Conservation (phyloP, 75 land plant species). For the Picea sitchensis region DNA sequence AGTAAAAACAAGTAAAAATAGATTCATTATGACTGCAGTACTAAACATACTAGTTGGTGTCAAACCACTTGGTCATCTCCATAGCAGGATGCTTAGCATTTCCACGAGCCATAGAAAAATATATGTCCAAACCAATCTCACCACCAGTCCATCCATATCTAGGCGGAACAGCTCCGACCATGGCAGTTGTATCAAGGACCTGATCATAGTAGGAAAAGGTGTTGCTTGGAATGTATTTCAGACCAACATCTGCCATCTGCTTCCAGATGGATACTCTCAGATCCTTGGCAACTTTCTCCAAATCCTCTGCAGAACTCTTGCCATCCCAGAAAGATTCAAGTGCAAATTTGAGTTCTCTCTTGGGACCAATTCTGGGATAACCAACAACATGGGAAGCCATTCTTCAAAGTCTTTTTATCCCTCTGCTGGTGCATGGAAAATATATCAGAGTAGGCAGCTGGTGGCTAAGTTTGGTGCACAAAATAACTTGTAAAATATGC, state of each 20-base stretch:
- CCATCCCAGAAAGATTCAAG: conserved; percentile 49
- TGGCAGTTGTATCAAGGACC: conserved; percentile 43
- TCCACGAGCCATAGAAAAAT: conserved; percentile 56
- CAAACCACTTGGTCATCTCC: conserved; percentile 63
- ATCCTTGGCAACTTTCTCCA: conserved; percentile 40
- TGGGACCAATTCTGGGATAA: conserved; percentile 38
- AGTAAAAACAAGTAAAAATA: background rate
- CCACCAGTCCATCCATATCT: conserved; percentile 46
- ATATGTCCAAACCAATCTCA: conserved; percentile 36
- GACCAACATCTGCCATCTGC: conserved; percentile 40
- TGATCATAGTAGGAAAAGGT: conserved; percentile 54
- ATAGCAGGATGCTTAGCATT: conserved; percentile 43
- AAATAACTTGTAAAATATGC: no score
- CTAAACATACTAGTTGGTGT: conserved; percentile 48
- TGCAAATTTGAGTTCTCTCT: conserved; percentile 52
- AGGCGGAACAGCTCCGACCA: conserved; percentile 46
- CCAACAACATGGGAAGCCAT: conserved; percentile 41
- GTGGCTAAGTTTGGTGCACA: no score
- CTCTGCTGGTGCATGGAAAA: background rate
- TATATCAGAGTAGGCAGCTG: no score
- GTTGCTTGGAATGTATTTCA: conserved; percentile 39
- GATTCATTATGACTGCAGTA: background rate
- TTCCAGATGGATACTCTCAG: conserved; percentile 44
- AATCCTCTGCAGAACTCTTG: conserved; percentile 32
- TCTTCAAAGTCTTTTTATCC: background rate